Base-by-base conservation (phyloP, 1,284 basidiomycete species). In the Fereydounia khargensis region DNA sequence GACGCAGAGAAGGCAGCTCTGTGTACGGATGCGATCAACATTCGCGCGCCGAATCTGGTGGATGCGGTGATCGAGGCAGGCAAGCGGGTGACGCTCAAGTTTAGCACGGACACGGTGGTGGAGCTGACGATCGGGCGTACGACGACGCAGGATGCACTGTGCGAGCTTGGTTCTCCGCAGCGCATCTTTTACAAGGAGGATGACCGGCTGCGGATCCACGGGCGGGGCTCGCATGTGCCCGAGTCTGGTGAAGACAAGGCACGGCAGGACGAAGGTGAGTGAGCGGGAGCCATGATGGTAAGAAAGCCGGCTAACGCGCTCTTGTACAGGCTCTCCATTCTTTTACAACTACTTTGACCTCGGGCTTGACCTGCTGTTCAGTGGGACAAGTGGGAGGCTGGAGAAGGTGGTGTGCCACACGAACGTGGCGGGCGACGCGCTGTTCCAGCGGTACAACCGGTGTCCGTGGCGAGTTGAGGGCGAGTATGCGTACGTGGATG, bases 291-390 rank as follows among this genome's bases (percentile, higher is more conserved):
- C 25, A 8, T 8, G 8, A 8, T 27, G 25, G 8, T 14, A 14
- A 14, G 25, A 27, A 14, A 27, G n/a, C n/a, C n/a, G n/a, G n/a
- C n/a, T n/a, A n/a, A n/a, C n/a, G n/a, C n/a, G n/a, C n/a, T n/a
- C n/a, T n/a, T n/a, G 16, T n/a, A 13, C 39, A 41, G 39, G 20
- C 34, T 51, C 55, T 14, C 51, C 60, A 0, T 55, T 63, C 28
- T 63, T 63, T 36, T 63, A 54, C 55, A 63, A 63, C 46, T 63
- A 63, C 43, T 63, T 63, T 47, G 60, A 63, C 25, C 53, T 63
- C 3, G 60, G 60, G 14, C 45, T 63, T 24, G 60, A 63, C 41
- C 23, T 63, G 28, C 38, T 63, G 3, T 63, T 63, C 21, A 4
- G 47, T 51, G 23, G 42, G 27, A 20, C 49, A 55, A 22, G 31